Base-by-base conservation (phyloP, 768 basidiomycete species). In the Galerina marginata region DNA sequence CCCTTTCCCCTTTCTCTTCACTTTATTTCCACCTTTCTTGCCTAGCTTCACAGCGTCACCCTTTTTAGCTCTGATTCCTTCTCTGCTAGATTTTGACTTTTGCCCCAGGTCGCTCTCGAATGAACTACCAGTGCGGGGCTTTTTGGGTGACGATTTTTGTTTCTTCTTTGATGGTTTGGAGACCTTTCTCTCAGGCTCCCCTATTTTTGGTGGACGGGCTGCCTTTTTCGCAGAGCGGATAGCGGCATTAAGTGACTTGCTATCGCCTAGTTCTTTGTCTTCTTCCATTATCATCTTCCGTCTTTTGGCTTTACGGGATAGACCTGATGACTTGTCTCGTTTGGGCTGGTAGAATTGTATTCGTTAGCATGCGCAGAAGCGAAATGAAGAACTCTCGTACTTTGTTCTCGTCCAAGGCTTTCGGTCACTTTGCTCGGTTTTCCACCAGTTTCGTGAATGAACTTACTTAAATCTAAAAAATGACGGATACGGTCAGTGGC, bases 221-320 rank as follows among this genome's bases (percentile, higher is more conserved):
- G 87, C 81, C 75, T 90, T 96, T 77, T 99, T 98, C 9, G 92
- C 95, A 11, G 86, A 85, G 56, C 96, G 91, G 63, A 97, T 91
- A 1, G 95, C 89, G 14, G 91, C 90, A 42, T 83, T 81, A 46
- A 91, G 75, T 9, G 82, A 77, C 23, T 79, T 81, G 37, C 72
- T 76, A 56, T 87, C 86, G 14, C 82, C 84, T 4, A 77, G 57
- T 56, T 88, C 87, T 52, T 86, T 84, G 63, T 96, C 93, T 63
- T 89, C 88, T 70, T 95, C 92, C 73, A 85, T 80, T 6, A 90
- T 89, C 78, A 96, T 80, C 77, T 95, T 97, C 68, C 95, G 83
- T 59, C 96, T 83, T 72, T 97, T 98, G 52, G 83, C 87, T 69
- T 83, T 88, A 60, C 96, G 86, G n/a, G 95, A 90, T 10, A 98